These are phyloP conservation scores for Naganishia sp. DNA, from an alignment of 1,284 basidiomycete genomes.

Conservation along the genomic window DNA sequence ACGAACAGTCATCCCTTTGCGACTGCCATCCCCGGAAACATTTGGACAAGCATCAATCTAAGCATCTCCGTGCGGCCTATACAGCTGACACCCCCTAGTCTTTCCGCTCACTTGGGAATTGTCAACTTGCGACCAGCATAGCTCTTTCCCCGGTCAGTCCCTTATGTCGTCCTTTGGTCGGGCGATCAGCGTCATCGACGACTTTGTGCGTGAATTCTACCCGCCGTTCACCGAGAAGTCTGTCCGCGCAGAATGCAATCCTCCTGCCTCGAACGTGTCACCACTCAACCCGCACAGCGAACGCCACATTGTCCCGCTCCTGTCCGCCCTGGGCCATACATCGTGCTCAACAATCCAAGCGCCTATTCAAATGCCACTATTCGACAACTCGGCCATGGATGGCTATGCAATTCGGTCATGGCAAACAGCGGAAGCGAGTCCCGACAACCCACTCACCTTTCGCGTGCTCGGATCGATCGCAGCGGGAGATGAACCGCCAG, in stretches of 20 bases:
- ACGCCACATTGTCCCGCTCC: neutral
- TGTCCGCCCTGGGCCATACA: conserved; percentile 7
- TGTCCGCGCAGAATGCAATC: neutral
- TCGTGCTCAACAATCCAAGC: conserved; percentile 14
- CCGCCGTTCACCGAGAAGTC: neutral
- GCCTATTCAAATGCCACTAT: conserved; percentile 25
- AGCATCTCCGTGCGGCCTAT: too few species aligned
- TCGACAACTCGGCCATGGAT: conserved; percentile 33
- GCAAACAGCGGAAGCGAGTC: conserved; percentile 2
- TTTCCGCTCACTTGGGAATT: too few species aligned
- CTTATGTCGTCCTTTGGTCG: conserved; percentile 14
- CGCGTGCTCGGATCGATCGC: conserved; percentile 27
- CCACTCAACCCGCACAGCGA: neutral
- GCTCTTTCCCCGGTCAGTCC: too few species aligned
- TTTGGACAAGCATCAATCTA: too few species aligned
- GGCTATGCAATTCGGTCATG: conserved; percentile 27
- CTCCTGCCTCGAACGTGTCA: neutral
- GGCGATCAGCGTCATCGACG: conserved; percentile 11
- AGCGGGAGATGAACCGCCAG: conserved; percentile 26
- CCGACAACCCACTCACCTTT: conserved; percentile 9
- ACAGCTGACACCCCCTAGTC: too few species aligned
- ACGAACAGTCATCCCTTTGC: too few species aligned
- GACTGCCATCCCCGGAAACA: too few species aligned
- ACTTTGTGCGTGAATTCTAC: conserved; percentile 6
- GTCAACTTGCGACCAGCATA: too few species aligned